A percentile compares a stretch with the other conserved stretches of the same genome.
Conservation (phyloP, 2,329 filamentous ascomycete species). For the Aspergillus latus region DNA sequence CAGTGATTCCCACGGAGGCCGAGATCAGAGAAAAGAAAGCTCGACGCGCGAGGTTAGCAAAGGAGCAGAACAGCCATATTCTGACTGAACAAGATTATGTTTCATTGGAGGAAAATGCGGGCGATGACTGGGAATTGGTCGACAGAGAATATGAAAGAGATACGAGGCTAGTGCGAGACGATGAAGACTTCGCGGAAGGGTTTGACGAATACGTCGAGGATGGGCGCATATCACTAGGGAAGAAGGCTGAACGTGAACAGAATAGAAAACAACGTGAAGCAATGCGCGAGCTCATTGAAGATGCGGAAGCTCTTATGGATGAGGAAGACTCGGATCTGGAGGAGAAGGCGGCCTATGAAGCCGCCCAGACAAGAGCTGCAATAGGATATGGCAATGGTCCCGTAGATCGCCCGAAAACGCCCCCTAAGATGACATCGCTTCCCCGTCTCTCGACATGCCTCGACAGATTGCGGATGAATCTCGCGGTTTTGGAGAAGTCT, state of each 20-base stretch:
- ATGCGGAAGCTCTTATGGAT: conserved; percentile 67
- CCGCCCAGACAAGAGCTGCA: conserved; percentile 78
- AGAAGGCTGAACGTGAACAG: conserved; percentile 73
- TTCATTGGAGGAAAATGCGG: conserved; percentile 37
- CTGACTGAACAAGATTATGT: conserved; percentile 64
- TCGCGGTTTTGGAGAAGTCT: conserved; percentile 64
- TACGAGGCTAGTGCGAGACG: conserved; percentile 75
- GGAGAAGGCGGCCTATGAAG: conserved; percentile 77
- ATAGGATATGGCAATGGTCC: conserved; percentile 56
- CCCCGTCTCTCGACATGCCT: conserved; percentile 71
- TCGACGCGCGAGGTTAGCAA: conserved; percentile 75
- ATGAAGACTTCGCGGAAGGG: conserved; percentile 89
- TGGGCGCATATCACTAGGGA: conserved; percentile 73
- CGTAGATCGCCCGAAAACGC: conserved; percentile 53
- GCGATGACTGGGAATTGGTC: conserved; percentile 49
- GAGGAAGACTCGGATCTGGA: conserved; percentile 65
- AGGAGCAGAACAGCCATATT: conserved; percentile 52
- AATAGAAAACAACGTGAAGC: conserved; percentile 65
- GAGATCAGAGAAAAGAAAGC: conserved; percentile 92
- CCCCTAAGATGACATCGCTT: conserved; percentile 73
- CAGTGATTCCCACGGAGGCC: conserved; percentile 71
- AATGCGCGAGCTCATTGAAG: conserved; percentile 79
- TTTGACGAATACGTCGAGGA: conserved; percentile 92
- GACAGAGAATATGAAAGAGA: conserved; percentile 66
- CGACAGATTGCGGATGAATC: conserved; percentile 60